Conservation (phyloP, 2,329 filamentous ascomycete species). For the Furcasterigmium sp. region DNA sequence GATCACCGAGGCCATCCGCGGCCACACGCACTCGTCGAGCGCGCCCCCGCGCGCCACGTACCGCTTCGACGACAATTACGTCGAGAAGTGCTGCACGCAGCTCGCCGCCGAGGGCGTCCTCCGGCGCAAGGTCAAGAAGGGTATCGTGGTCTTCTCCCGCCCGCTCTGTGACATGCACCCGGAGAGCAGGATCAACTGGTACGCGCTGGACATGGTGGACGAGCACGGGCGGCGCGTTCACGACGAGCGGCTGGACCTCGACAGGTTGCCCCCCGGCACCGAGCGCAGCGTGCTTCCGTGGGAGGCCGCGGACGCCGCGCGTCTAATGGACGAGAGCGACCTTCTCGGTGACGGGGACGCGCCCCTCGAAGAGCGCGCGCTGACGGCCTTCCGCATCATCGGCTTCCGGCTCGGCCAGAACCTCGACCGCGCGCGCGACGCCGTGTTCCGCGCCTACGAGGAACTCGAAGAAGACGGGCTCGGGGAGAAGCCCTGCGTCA, state of each 20-base stretch:
- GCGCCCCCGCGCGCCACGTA: too few species aligned
- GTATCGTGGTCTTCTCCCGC: conserved; percentile 14
- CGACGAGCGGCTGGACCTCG: background rate
- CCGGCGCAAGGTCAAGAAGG: background rate
- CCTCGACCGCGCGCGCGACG: conserved; percentile 4
- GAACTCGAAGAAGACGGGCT: conserved; percentile 10
- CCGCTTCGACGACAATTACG: background rate
- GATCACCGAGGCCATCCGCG: conserved; percentile 12
- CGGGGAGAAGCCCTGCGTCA: background rate
- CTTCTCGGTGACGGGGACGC: conserved; percentile 4
- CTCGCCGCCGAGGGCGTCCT: background rate
- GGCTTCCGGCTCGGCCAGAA: conserved; percentile 20
- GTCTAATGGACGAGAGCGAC: conserved; percentile 6
- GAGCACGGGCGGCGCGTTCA: background rate
- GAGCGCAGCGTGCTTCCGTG: background rate
- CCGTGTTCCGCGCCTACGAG: background rate
- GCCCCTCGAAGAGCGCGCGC: background rate
- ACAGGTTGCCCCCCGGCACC: too few species aligned
- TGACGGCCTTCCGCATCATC: conserved; percentile 14
- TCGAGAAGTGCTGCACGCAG: background rate
- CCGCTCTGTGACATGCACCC: conserved; percentile 20
- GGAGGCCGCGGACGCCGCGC: background rate
- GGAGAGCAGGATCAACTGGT: conserved; percentile 22
- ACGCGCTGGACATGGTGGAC: background rate
- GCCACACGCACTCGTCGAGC: background rate